These are phyloP conservation scores for Xerocomellus intermedius DNA, from an alignment of 768 basidiomycete genomes.

Conservation along the genomic window DNA sequence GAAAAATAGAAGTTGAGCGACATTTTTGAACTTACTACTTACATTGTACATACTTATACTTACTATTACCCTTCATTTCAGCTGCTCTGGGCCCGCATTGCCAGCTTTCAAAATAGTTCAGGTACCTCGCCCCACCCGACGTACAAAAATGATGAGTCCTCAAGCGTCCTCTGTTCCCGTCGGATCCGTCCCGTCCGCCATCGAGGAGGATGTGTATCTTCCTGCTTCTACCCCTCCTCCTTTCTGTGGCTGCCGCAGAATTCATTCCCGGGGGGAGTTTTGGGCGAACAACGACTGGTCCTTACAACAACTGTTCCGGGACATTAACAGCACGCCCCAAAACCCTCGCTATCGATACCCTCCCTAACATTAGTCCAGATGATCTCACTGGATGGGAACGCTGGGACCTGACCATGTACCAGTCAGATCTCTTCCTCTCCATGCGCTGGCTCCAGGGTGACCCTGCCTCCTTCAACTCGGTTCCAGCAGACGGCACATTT, in stretches of 20 bases:
- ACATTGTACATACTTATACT: too few relatives aligned
- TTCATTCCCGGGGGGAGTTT: background rate
- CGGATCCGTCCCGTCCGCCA: too few relatives aligned
- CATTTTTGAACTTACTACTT: too few relatives aligned
- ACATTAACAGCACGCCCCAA: background rate
- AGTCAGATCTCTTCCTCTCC: conserved; percentile 10
- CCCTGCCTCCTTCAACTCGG: background rate
- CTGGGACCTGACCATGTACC: conserved; percentile 13
- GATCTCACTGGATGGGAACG: conserved; percentile 3
- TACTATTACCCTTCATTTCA: too few relatives aligned
- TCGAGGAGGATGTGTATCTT: background rate
- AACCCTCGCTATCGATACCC: conserved; percentile 10
- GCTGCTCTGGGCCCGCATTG: too few relatives aligned
- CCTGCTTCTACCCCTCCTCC: background rate
- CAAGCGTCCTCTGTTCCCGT: background rate
- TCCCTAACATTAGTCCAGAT: conserved; percentile 11
- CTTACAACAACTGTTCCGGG: conserved; percentile 18
- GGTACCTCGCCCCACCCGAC: too few relatives aligned
- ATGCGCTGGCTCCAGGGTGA: conserved; percentile 15
- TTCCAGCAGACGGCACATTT: conserved; percentile 3
- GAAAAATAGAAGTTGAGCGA: too few relatives aligned
- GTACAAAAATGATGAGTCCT: too few relatives aligned
- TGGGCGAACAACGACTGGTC: conserved; percentile 2
- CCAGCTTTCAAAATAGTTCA: too few relatives aligned
- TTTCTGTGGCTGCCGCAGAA: background rate